Conservation (phyloP, 345 rosid species). For the Punica granatum region DNA sequence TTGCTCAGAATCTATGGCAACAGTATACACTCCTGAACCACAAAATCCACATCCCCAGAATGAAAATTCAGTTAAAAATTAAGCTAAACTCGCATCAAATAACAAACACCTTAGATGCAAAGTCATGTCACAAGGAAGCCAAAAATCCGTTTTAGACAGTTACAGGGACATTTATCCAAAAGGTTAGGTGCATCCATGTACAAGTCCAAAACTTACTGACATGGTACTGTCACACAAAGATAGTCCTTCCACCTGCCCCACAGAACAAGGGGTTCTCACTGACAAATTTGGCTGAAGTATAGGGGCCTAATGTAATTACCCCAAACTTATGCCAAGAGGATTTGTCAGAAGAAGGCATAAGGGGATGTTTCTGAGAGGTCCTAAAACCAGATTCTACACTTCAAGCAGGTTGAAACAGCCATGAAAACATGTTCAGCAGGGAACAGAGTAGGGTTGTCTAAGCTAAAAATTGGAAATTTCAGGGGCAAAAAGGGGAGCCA, state of each 20-base stretch:
- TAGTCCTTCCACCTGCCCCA: background rate
- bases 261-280: background rate
- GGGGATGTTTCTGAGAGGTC: background rate
- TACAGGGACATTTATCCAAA: too few species aligned
- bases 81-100: background rate
- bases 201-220: background rate
- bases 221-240: background rate
- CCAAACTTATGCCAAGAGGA: background rate
- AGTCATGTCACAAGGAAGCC: background rate
- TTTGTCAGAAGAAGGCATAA: background rate
- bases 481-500: too few species aligned
- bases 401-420: background rate
- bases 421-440: background rate
- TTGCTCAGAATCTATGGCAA: constrained; percentile 4
- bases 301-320: background rate
- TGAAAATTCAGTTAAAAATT: background rate
- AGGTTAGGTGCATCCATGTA: too few species aligned
- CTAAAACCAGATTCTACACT: background rate
- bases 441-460: background rate
- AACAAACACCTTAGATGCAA: too few species aligned
- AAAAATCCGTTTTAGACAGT: background rate
- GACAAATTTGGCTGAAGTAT: background rate
- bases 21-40: background rate
- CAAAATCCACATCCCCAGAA: background rate
- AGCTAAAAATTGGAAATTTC: background rate